These are phyloP conservation scores for Smittium culicis DNA, from an alignment of 371 early-diverging fungal species.

Conservation along the genomic window DNA sequence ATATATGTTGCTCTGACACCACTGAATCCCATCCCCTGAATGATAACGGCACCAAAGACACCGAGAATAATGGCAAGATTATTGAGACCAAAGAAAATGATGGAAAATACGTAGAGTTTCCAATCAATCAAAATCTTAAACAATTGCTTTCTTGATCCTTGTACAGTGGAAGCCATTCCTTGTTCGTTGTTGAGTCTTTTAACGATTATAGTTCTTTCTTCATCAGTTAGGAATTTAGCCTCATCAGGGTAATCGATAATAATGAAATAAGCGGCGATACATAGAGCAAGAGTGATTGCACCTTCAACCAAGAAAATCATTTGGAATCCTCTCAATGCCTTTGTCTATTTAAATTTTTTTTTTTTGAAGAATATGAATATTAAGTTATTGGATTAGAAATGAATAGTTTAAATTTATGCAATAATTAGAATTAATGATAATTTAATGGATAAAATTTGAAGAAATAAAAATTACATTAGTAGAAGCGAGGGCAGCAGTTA, in stretches of 20 bases:
- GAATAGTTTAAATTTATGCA: background rate
- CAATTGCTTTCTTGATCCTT: conserved; percentile 18
- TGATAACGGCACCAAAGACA: conserved; percentile 26
- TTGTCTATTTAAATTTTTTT: conserved; percentile 16
- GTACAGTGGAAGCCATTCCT: conserved; percentile 17
- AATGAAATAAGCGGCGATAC: conserved; percentile 15
- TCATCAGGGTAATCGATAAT: conserved; percentile 25
- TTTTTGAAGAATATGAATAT: background rate
- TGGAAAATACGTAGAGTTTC: conserved; percentile 28
- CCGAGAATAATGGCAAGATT: conserved; percentile 26
- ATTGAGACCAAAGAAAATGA: conserved; percentile 29
- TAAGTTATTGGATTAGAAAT: background rate
- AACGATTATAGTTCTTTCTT: conserved; percentile 15
- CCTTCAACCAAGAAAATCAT: conserved; percentile 23
- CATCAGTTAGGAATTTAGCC: conserved; percentile 19
- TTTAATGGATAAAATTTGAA: background rate
- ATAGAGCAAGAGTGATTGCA: conserved; percentile 15
- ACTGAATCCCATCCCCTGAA: conserved; percentile 22
- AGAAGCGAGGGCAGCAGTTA: conserved; percentile 18
- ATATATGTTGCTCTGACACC: background rate
- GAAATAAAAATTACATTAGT: background rate
- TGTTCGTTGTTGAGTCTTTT: conserved; percentile 18
- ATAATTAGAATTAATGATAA: background rate
- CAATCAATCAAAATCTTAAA: conserved; percentile 21
- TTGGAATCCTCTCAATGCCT: conserved; percentile 16